These are phyloP conservation scores for Pezicula neosporulosa DNA, from an alignment of 2,329 filamentous ascomycete species.

Conservation along the genomic window DNA sequence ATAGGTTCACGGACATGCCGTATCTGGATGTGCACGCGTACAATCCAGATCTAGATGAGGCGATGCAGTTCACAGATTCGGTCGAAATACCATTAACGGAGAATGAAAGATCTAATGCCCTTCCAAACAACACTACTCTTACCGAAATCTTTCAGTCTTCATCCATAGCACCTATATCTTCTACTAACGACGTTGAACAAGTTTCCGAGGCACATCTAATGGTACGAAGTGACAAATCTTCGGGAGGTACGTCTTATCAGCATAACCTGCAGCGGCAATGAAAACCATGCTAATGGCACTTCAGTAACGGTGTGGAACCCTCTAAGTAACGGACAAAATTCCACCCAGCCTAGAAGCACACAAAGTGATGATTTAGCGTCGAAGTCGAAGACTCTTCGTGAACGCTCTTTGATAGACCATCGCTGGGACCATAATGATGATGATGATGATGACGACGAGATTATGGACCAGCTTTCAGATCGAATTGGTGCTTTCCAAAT, in stretches of 20 bases:
- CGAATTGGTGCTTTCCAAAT: constrained; percentile 8
- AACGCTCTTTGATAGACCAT: not conserved
- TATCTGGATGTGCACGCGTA: not conserved
- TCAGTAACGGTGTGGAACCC: not conserved
- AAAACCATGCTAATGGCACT: too few relatives aligned
- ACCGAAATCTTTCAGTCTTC: not conserved
- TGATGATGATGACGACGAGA: constrained; percentile 3
- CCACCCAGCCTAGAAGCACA: not conserved
- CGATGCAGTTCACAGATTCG: not conserved
- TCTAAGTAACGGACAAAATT: not conserved
- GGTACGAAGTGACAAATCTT: not conserved
- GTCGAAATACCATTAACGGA: not conserved
- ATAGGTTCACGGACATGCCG: not conserved
- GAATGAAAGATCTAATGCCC: not conserved
- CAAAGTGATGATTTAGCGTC: not conserved
- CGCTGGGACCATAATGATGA: not conserved
- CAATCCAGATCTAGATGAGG: not conserved
- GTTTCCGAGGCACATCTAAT: not conserved
- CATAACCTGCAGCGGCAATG: too few relatives aligned
- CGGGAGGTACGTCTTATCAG: too few relatives aligned
- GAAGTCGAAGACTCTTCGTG: not conserved
- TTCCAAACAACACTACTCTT: not conserved
- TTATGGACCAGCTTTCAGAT: constrained; percentile 3
- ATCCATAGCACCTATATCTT: not conserved
- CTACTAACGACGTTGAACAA: not conserved